Evolutionary conservation across 2,329 filamentous ascomycete species (phyloP).

Genomic region (Lachnellula suecica): DNA sequence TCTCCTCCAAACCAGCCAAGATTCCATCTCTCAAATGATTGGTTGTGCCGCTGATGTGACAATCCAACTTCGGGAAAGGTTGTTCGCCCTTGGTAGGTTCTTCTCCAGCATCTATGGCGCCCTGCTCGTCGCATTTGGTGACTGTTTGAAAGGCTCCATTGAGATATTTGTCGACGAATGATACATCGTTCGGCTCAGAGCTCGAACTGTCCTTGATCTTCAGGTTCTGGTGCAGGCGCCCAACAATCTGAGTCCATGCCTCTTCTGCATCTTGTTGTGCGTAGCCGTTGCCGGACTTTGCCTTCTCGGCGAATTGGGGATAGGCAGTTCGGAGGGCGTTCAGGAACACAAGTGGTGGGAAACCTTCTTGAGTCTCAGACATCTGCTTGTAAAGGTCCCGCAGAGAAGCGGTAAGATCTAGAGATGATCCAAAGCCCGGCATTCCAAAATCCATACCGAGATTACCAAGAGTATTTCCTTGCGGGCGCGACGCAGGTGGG

Average conservation of each 20-base stretch:
- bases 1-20: constrained; percentile 75
- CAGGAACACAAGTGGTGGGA: constrained; percentile 80
- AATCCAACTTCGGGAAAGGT: constrained; percentile 87
- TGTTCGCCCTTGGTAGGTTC: constrained; percentile 67
- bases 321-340: constrained; percentile 75
- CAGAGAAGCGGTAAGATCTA: constrained; percentile 75
- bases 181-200: constrained; percentile 49
- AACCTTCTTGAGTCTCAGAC: constrained; percentile 84
- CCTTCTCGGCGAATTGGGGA: constrained; percentile 90
- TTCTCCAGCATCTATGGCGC: constrained; percentile 73
- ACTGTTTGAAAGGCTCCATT: constrained; percentile 75
- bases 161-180: constrained; percentile 91
- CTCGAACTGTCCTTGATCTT: constrained; percentile 55
- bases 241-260: constrained; percentile 93
- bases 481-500: constrained; percentile 23
- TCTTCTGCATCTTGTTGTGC: constrained; percentile 99
- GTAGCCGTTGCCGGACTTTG: constrained; percentile 78
- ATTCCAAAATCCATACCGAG: constrained; percentile 50
- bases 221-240: constrained; percentile 77
- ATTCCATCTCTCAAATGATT: constrained; percentile 93
- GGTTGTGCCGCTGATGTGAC: constrained; percentile 83
- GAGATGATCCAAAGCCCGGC: constrained; percentile 41
- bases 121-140: constrained; percentile 81
- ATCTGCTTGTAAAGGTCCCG: constrained; percentile 86
- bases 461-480: constrained; percentile 36